phyloP scores from a whole-genome alignment of 495 filamentous ascomycete genomes.

The Parathielavia appendiculata region DNA sequence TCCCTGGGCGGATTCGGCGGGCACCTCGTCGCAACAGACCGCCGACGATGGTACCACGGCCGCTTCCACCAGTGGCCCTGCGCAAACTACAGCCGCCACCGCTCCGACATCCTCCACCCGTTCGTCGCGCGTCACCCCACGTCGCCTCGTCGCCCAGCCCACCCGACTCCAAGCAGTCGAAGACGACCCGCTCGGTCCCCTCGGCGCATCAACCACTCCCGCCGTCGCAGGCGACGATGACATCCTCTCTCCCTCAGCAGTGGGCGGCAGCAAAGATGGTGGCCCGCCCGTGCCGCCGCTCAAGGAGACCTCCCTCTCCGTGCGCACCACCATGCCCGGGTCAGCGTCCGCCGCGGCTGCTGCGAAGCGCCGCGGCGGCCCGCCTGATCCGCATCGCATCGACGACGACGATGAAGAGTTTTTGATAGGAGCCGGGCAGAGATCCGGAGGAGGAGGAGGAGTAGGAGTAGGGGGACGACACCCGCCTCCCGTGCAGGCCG shows the following conservation, averaged over 20 bases:
- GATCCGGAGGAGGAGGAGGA: not conserved
- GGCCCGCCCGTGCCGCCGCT: conserved; percentile 77
- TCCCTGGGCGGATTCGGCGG: conserved; percentile 35
- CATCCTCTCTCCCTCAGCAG: conserved; percentile 19
- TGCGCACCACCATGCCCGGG: conserved; percentile 49
- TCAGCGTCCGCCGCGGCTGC: conserved; percentile 16
- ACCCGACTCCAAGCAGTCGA: conserved; percentile 84
- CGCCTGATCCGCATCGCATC: conserved; percentile 47
- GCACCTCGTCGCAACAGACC: conserved; percentile 17
- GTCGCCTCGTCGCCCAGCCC: conserved; percentile 73
- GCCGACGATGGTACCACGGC: conserved; percentile 5
- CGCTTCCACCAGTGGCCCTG: conserved; percentile 6
- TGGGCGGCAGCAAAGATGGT: not conserved
- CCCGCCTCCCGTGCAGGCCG: conserved; percentile 69
- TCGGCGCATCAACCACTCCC: conserved; percentile 68
- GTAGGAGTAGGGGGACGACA: conserved; percentile 48
- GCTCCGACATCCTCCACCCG: conserved; percentile 34
- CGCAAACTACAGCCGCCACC: not conserved
- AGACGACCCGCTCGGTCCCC: conserved; percentile 79
- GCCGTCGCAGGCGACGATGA: conserved; percentile 42
- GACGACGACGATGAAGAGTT: conserved; percentile 62
- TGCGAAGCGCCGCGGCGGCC: conserved; percentile 41
- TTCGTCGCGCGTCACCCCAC: conserved; percentile 47
- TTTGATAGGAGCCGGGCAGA: not conserved
- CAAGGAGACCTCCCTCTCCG: conserved; percentile 65